Evolutionary conservation across 495 filamentous ascomycete genomes (phyloP), one percentile per base, ranked within the genome.

Genomic region (Trichocladium antarcticum): DNA sequence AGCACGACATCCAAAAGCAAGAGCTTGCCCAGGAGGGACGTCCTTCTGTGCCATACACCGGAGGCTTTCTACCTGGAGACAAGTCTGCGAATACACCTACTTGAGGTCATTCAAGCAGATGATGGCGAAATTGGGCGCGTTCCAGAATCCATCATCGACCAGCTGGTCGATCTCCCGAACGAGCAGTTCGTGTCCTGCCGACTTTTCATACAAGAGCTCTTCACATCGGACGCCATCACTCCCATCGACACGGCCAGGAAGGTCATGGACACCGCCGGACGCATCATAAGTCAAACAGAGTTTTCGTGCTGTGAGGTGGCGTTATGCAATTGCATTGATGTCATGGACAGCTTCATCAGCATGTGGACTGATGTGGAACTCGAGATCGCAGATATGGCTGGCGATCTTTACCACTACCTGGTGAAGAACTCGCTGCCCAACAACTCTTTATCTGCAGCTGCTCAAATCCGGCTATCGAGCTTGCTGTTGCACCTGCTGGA

Each of bases 391-490:
- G 73, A 77, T 1, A 70, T 74, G 45, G 86, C 79, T 21, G 73
- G 78, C 39, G 81, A 87, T 37, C 62, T 97, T n/a, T 97, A 95
- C 64, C 62, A 72, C 17, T 89, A 85, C 75, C 82, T 90, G 54
- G 75, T 87, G 17, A 78, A 77, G 29, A 71, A 68, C 15, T 73
- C 78, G 1, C 57, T 95, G 14, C 69, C 76, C 22, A 80, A 73
- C 40, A 75, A 74, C 15, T 75, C 79, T 45, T 71, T 84, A 14
- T 89, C 89, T 5, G 62, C 81, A 14, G 72, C 70, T 27, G 75
- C 83, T n/a, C 81, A 85, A 45, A 75, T 81, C 44, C 67, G 70
- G 3, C 69, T 95, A 39, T 76, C 81, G 14, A 68, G 72, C 29
- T 66, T 95, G 9, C 70, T 96, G 9, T 74, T 84, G 39, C 68